These are phyloP conservation scores for Tetragonia tetragonoides DNA, from an alignment of 148 eudicot species.

Conservation along the genomic window DNA sequence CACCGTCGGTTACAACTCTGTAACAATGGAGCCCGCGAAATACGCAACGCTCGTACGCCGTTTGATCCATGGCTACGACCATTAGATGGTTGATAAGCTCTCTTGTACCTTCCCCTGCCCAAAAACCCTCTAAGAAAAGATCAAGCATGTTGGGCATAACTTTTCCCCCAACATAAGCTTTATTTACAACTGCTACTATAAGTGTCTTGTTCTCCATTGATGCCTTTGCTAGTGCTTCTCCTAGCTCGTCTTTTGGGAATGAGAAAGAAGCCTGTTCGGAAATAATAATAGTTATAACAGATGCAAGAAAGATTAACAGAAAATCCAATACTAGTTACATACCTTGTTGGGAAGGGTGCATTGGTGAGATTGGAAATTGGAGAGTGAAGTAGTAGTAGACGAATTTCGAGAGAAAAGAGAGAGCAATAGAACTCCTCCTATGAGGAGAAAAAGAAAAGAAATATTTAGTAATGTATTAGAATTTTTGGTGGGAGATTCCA, in stretches of 20 bases:
- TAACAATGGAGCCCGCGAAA: conserved; percentile 63
- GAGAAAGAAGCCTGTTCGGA: background rate
- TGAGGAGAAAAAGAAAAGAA: conserved; percentile 11
- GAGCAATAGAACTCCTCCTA: conserved; percentile 6
- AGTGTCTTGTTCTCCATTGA: conserved; percentile 56
- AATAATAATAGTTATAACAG: background rate
- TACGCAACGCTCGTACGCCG: conserved; percentile 52
- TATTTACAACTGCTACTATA: conserved; percentile 59
- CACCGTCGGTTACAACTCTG: conserved; percentile 49
- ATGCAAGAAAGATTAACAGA: background rate
- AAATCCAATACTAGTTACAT: background rate
- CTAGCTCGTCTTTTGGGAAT: conserved; percentile 40
- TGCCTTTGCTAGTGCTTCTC: conserved; percentile 35
- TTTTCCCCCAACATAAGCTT: conserved; percentile 57
- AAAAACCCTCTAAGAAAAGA: conserved; percentile 70
- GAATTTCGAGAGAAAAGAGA: conserved; percentile 12
- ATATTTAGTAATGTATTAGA: conserved; percentile 2
- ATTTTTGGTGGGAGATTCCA: conserved; percentile 2
- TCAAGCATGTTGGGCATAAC: conserved; percentile 56
- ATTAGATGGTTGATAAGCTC: conserved; percentile 45
- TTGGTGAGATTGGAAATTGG: conserved; percentile 8
- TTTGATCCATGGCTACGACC: conserved; percentile 70
- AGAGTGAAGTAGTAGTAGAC: conserved; percentile 10
- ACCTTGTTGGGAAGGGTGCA: conserved; percentile 11
- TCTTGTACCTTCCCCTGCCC: conserved; percentile 67